These are phyloP conservation scores for Diophrys sp. DNA, from an alignment of 73 alveolate genomes.

Conservation along the genomic window DNA sequence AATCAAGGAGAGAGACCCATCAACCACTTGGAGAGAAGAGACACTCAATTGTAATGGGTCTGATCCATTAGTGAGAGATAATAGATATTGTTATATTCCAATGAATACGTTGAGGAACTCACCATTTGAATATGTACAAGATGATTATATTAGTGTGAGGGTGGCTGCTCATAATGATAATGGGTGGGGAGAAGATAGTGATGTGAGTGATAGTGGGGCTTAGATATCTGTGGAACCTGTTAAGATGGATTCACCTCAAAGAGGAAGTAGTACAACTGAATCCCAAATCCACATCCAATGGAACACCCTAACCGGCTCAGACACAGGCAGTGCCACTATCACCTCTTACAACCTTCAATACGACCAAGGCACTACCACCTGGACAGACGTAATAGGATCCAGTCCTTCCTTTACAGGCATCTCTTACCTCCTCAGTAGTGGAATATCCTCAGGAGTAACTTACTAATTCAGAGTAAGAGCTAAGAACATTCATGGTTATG, in stretches of 20 bases:
- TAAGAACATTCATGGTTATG: slow-evolving; percentile 24
- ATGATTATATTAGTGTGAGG: background rate
- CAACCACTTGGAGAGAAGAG: slow-evolving; percentile 19
- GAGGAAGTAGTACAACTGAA: slow-evolving; percentile 21
- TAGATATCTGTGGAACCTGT: slow-evolving; percentile 30
- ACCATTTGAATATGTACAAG: background rate
- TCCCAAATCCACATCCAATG: slow-evolving; percentile 20
- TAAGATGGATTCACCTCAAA: slow-evolving; percentile 23
- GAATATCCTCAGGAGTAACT: slow-evolving; percentile 11
- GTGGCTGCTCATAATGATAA: slow-evolving; percentile 2
- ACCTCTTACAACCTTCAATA: slow-evolving; percentile 27
- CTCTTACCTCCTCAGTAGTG: background rate
- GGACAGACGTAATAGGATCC: background rate
- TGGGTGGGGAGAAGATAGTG: slow-evolving; percentile 37
- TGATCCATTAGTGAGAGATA: background rate
- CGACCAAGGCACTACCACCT: background rate
- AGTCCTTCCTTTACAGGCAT: background rate
- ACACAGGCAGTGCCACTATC: background rate
- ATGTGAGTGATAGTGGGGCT: slow-evolving; percentile 27
- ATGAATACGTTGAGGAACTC: slow-evolving; percentile 1
- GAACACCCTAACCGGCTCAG: slow-evolving; percentile 16
- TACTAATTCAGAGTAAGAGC: slow-evolving; percentile 38
- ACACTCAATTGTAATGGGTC: slow-evolving; percentile 34
- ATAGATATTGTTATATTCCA: slow-evolving; percentile 31
- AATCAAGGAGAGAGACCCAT: slow-evolving; percentile 16